A percentile compares a stretch with the other conserved stretches of the same genome.
Evolutionary conservation across 352 stramenopile genomes (phyloP).

Genomic region (Phytophthora niederhauseri): DNA sequence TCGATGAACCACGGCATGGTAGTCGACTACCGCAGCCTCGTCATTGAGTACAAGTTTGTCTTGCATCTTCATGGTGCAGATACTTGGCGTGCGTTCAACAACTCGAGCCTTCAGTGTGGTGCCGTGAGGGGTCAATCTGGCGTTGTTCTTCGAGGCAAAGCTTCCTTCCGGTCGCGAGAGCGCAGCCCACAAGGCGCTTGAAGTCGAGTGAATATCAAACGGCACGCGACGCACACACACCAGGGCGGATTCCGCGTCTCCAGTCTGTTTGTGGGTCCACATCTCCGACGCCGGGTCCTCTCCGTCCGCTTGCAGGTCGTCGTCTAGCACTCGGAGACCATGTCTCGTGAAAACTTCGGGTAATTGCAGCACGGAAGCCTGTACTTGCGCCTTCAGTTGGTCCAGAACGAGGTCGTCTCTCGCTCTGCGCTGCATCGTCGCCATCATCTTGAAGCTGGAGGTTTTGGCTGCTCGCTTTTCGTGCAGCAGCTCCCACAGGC

Average conservation of each 20-base stretch:
- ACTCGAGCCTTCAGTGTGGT: conserved; percentile 1
- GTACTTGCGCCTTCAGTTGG: conserved; percentile 7
- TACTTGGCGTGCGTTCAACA: conserved; percentile 11
- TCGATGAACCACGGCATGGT: conserved; percentile 17
- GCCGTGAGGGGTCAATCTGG: not conserved
- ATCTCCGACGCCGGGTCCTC: not conserved
- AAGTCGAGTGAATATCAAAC: conserved; percentile 26
- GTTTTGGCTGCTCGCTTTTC: conserved; percentile 5
- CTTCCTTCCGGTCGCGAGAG: conserved; percentile 5
- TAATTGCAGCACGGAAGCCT: conserved; percentile 1
- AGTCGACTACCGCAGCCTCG: conserved; percentile 1
- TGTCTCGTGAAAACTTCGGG: conserved; percentile 6
- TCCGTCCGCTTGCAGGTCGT: too few species aligned
- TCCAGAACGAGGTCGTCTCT: conserved; percentile 10
- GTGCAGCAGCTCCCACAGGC: conserved; percentile 30
- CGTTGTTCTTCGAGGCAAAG: conserved; percentile 1
- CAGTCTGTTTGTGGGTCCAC: conserved; percentile 21
- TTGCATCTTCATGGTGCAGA: conserved; percentile 21
- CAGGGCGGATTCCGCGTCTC: conserved; percentile 7
- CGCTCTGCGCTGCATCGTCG: too few species aligned
- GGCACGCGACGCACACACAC: conserved; percentile 24
- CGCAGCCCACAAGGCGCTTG: conserved; percentile 17
- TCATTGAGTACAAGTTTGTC: not conserved
- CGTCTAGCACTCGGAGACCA: conserved; percentile 1
- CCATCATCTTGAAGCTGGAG: too few species aligned